Base-by-base conservation (phyloP, 2,329 filamentous ascomycete genomes). In the Fusarium multiceps region DNA sequence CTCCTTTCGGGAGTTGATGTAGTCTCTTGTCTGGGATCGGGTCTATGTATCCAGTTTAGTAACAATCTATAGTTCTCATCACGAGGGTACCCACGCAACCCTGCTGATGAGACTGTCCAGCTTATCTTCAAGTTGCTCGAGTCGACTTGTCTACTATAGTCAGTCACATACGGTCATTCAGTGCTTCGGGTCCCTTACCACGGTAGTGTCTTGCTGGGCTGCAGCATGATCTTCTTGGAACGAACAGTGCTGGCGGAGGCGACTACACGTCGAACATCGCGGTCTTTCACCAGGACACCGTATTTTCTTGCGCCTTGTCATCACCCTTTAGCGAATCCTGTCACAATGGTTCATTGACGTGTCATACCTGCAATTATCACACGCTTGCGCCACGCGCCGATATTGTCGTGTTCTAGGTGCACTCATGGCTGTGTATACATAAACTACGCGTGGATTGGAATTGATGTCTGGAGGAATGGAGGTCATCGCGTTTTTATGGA, bases 251-350 rank as follows among this genome's bases (percentile, higher is more conserved):
- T 71, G 68, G 0, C 30, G 51, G 6, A 71, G 51, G 2, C 68
- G 59, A 5, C 47, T 56, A 20, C 68, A 71, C 16, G 68, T 63
- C 8, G 68, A 71, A 14, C 68, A 71, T 48, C 41, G 42, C 5
- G 67, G 68, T 42, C 47, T 61, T 47, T 71, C 58, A 14, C 68
- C 68, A 0, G 63, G 68, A 2, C 68, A 71, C 2, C 68, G 68
- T 20, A 71, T 61, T 42, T 71, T 71, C 21, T 71, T 71, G 3
- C 68, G 67, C 0, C 68, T 69, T 37, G 2, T 11, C 34, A 12
- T 8, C 11, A 25, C 1, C 4, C 1, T 7, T 54, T 13, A 46
- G 59, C 14, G 11, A 13, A 23, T n/a, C 6, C 20, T 20, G 0
- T 4, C 6, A 45, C 6, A 3, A 2, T 4, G 6, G 10, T 16